These are phyloP conservation scores for Linum trigynum DNA, from an alignment of 345 rosid genomes.

Conservation along the genomic window DNA sequence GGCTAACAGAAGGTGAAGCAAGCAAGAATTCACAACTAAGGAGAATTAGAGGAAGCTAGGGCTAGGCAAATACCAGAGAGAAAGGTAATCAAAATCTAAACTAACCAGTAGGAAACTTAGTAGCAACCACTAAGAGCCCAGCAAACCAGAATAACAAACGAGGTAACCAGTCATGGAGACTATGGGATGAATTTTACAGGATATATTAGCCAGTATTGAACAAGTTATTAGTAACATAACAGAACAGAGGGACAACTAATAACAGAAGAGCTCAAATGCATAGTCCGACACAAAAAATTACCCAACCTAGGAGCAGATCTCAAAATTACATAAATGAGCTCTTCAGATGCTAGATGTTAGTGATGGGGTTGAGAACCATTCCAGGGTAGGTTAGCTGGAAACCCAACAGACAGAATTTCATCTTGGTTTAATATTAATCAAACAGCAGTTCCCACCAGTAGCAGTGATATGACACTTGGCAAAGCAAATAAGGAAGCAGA, in stretches of 20 bases:
- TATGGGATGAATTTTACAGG: not conserved
- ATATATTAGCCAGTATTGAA: too few species aligned
- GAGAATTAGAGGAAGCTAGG: too few species aligned
- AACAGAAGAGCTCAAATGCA: too few species aligned
- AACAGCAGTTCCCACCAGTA: constrained; percentile 44
- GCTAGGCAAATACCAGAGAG: too few species aligned
- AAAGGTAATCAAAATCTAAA: too few species aligned
- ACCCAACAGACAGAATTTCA: constrained; percentile 46
- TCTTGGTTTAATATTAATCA: constrained; percentile 58
- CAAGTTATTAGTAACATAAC: too few species aligned
- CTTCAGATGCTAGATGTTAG: constrained; percentile 13
- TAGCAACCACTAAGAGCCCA: not conserved
- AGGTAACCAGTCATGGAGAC: not conserved
- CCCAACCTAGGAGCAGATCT: too few species aligned
- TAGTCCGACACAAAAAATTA: too few species aligned
- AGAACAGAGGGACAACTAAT: too few species aligned
- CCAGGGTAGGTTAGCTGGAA: constrained; percentile 41
- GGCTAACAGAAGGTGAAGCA: too few species aligned
- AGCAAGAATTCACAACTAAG: too few species aligned
- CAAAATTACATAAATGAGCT: too few species aligned
- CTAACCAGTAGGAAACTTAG: not conserved
- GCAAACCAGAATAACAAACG: not conserved
- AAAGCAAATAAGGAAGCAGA: constrained; percentile 20
- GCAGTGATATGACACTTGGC: constrained; percentile 26
- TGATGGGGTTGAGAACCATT: constrained; percentile 44